These are phyloP conservation scores for Flaveria linearis DNA, from an alignment of 129 eudicot genomes.

Conservation along the genomic window DNA sequence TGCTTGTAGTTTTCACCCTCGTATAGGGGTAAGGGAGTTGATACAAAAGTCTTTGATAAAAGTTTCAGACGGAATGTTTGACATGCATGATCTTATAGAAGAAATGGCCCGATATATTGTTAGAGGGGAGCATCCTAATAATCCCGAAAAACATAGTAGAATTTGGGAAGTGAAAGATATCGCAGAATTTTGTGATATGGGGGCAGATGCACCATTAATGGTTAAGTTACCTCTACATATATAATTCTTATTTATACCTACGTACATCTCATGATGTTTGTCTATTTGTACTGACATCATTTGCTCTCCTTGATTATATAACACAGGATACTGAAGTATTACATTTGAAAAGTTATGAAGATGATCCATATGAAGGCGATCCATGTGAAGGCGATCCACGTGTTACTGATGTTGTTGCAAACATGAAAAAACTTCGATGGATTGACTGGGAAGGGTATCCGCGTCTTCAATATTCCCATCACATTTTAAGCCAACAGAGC, in stretches of 20 bases:
- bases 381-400: too few species aligned
- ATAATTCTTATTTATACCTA: neutral
- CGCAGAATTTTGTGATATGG: neutral
- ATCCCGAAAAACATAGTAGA: neutral
- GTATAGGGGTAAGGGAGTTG: constrained; percentile 3
- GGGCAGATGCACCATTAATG: neutral
- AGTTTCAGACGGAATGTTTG: neutral
- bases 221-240: neutral
- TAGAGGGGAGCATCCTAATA: neutral
- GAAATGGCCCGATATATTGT: constrained; percentile 4
- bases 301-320: neutral
- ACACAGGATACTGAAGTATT: neutral
- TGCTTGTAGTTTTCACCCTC: neutral
- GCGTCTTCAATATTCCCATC: neutral
- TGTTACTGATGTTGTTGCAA: constrained; percentile 2
- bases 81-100: neutral
- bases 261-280: too few species aligned
- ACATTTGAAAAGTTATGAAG: neutral
- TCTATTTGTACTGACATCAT: neutral
- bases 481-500: neutral
- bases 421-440: constrained; percentile 9
- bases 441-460: neutral
- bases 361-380: too few species aligned
- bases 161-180: neutral
- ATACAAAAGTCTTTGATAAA: neutral